Percentiles rank a stretch among this genome's conserved stretches.
phyloP scores from a whole-genome alignment of 768 basidiomycete genomes.

The Boletus subcaerulescens region DNA sequence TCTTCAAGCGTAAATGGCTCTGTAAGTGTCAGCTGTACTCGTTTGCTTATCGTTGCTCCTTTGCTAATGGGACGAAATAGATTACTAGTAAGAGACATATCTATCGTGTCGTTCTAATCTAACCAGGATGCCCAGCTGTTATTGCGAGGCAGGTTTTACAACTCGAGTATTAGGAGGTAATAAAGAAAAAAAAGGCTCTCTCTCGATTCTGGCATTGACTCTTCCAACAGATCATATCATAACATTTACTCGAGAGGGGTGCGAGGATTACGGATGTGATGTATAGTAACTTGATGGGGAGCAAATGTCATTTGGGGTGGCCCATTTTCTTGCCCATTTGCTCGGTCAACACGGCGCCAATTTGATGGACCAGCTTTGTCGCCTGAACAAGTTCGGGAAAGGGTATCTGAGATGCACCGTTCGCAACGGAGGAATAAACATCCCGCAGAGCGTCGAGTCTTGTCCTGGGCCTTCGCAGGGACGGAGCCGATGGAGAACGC shows the following conservation, averaged over 20 bases:
- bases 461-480: constrained; percentile 38
- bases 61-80: neutral
- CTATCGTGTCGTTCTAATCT: neutral
- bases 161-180: neutral
- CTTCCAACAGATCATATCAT: neutral
- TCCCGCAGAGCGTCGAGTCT: constrained; percentile 44
- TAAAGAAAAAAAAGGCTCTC: neutral
- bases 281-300: neutral
- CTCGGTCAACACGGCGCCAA: constrained; percentile 45
- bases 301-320: constrained; percentile 5
- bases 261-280: constrained; percentile 48
- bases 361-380: constrained; percentile 42
- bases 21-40: neutral
- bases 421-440: constrained; percentile 42
- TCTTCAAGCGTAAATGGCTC: neutral
- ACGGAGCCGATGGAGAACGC: constrained; percentile 6
- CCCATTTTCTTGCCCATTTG: constrained; percentile 40
- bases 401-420: constrained; percentile 47
- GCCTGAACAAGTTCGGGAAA: constrained; percentile 49
- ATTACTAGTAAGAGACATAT: neutral
- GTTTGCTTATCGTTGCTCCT: neutral
- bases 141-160: neutral
- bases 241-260: constrained; percentile 1
- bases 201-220: neutral
- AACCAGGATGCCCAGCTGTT: neutral